Evolutionary conservation across 495 filamentous ascomycete species (phyloP), one percentile per base, ranked within the genome.

Genomic region (Pyrenula massariospora): DNA sequence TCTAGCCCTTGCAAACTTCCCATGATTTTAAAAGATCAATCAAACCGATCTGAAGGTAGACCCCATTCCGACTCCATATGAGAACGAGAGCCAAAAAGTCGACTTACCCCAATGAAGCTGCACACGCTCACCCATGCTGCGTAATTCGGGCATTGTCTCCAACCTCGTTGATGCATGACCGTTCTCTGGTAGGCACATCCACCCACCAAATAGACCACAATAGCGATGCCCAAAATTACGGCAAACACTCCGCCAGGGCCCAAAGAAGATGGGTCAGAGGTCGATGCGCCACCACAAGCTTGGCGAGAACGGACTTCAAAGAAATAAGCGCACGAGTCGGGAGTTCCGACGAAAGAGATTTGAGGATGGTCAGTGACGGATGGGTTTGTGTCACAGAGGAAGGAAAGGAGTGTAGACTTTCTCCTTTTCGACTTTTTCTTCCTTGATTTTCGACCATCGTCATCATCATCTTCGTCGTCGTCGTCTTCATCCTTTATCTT

Each of bases 131-230:
- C 83, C 94, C 94, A 99, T 53, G 95, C 76, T 58, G 78, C 82
- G 73, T 91, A 96, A 69, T 99, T 96, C 15, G 94, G 94, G 57
- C 96, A 76, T 65, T 97, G 94, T 59, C 87, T 80, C 94, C 91
- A 99, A 24, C 94, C 94, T 25, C 94, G 78, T 55, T 94, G 91
- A 66, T 97, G 88, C 73, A 90, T 88, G 56, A 99, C 94, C 11
- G 87, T 94, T 51, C 94, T 83, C 65, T 96, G 90, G 70, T 97
- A 99, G 42, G 95, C 87, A 63, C 93, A 88, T 62, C 94, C 94
- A 56, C 94, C 94, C 22, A 95, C 73, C 47, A 96, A 68, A 70
- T 99, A 99, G 22, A 91, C 94, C 2, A 89, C 73, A 15, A 94
- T 78, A 12, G 90, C 87, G 56, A 95, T 89, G 47, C 84, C 84